Base-by-base conservation (phyloP, 306 rosid genomes). In the Rubus idaeus region DNA sequence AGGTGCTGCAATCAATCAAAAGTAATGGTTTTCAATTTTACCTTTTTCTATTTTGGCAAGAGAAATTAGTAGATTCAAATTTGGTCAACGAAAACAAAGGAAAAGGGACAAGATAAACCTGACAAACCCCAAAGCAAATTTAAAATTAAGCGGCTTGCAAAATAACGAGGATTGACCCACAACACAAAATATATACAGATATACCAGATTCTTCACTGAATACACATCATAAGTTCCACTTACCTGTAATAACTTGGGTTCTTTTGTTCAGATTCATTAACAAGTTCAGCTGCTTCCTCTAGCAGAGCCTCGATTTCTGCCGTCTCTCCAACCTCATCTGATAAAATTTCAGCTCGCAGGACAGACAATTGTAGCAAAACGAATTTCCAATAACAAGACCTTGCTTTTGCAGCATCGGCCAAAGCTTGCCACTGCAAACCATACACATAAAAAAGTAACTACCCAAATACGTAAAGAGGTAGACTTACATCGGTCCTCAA, bases 201-300 rank as follows among this genome's bases (percentile, higher is more conserved):
- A 26, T 13, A 64, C 21, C 21, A 63, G 46, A 16, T 23, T 69
- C 47, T 11, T 42, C 26, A 40, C 21, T 49, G 49, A 47, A 69
- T 21, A 56, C 57, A 63, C 30, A 42, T 41, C 72, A 37, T 67
- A 77, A 37, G 37, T 60, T 69, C 57, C 71, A 81, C 80, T 86
- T 75, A 88, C 98, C 95, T 89, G 75, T 88, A 92, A 77, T 96
- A 96, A 82, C 86, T 92, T 63, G 97, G 99, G 73, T 96, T 89
- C 74, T 84, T 85, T 84, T 77, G 86, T 81, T 84, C 89, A 83
- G 94, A 87, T 65, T 79, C 81, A 13, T 85, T 83, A 68, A 96
- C 89, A 70, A 96, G 96, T 85, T 92, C 99, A n/a, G 97, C 97
- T 44, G 99, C 97, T 88, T 96, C 99, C 84, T 92, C 98, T 52